Evolutionary conservation across 2,329 filamentous ascomycete species (phyloP).

Genomic region (Pseudocercospora vitis): DNA sequence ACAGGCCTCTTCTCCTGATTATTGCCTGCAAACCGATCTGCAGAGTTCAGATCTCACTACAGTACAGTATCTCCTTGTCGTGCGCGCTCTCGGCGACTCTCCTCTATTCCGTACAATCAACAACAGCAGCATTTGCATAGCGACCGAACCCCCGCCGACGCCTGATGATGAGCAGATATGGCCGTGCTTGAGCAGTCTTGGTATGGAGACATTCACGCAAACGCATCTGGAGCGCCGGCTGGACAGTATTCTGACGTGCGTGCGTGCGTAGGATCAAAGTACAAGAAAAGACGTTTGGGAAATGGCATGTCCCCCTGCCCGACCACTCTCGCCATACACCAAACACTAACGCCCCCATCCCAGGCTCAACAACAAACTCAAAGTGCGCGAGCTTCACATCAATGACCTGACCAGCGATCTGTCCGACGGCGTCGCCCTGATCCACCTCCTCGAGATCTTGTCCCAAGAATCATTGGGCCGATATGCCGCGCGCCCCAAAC

Average conservation of each 20-base stretch:
- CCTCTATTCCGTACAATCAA: neutral
- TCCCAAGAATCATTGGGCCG: constrained; percentile 91
- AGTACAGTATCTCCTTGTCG: too few relatives aligned
- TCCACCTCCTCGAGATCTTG: constrained; percentile 95
- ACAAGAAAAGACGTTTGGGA: constrained; percentile 98
- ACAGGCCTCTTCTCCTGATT: too few relatives aligned
- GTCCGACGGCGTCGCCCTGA: constrained; percentile 90
- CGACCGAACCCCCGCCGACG: neutral
- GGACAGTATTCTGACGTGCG: constrained; percentile 7
- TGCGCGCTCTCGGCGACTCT: too few relatives aligned
- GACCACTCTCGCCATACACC: too few relatives aligned
- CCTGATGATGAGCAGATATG: constrained; percentile 26
- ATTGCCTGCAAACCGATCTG: neutral
- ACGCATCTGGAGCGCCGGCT: neutral
- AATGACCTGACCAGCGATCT: constrained; percentile 86
- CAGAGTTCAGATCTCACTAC: neutral
- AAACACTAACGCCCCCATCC: too few relatives aligned
- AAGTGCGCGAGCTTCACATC: constrained; percentile 73
- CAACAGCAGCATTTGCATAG: too few relatives aligned
- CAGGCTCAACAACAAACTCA: constrained; percentile 92
- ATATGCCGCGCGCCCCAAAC: constrained; percentile 93
- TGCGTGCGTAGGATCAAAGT: constrained; percentile 28
- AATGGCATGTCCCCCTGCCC: constrained; percentile 64
- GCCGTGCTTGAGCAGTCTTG: constrained; percentile 54
- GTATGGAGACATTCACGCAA: constrained; percentile 10